Evolutionary conservation across 2,329 filamentous ascomycete species (phyloP), one percentile per base, ranked within the genome.

Genomic region (Talaromyces rugulosus): DNA sequence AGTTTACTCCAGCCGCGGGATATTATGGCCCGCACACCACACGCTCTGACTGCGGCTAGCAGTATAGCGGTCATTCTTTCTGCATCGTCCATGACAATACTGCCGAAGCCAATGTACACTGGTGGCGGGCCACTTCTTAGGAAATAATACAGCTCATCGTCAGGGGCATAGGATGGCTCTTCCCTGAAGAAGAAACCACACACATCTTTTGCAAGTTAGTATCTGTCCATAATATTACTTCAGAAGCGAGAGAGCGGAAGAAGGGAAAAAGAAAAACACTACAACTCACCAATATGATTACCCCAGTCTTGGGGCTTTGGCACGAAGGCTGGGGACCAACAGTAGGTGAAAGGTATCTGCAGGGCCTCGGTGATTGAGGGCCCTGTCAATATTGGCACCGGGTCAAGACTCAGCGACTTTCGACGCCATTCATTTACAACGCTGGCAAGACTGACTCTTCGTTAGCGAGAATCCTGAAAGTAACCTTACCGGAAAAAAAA

Each of bases 301-400:
- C 82, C 84, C 91, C 91, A 95, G 71, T 94, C 91, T 34, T 83
- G 83, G 0, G 91, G 90, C 67, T 92, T 92, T 0, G 88, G 85
- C n/a, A 92, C 90, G 52, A 94, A 77, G 1, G 89, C 85, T 0
- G 90, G 89, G 0, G 90, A 82, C 92, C 93, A 97, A 75, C 92
- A 95, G 71, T 97, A 97, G 0, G 93, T 96, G 67, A 91, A 91
- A 0, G 93, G 91, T n/a, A 96, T 84, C 54, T 85, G 85, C 36
- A 96, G 79, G 40, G 91, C 86, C 53, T 85, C 87, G 9, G 95
- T 80, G 72, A 96, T 85, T 2, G 89, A 90, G 8, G 93, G 92
- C 2, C 90, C 93, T 84, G 89, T 93, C 53, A 96, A 87, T 11
- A 91, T 79, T 63, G 89, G 92, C 50, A 97, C 82, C 0, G 89